Percentiles rank a stretch among this genome's conserved stretches.
Evolutionary conservation across 768 basidiomycete species (phyloP).

Genomic region (Obba rivulosa): DNA sequence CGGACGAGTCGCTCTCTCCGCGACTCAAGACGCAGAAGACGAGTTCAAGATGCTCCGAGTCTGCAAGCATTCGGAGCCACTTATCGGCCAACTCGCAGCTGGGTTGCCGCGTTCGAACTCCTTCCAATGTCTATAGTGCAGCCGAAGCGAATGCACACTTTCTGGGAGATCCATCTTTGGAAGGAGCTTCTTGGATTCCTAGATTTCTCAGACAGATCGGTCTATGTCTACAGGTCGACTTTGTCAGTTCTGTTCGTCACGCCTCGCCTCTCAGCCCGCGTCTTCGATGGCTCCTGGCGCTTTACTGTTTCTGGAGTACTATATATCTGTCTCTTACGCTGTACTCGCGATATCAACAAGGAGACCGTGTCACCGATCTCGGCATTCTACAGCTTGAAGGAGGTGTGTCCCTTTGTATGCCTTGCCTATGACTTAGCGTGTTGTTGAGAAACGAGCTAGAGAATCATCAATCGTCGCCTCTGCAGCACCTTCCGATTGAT

Average conservation of each 20-base stretch:
- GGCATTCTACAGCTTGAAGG: neutral
- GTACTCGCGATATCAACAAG: neutral
- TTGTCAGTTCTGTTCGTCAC: neutral
- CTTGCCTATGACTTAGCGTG: neutral
- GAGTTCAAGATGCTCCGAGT: no score
- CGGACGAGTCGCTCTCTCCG: no score
- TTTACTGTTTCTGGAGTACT: slow-evolving; percentile 10
- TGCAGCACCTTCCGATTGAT: slow-evolving; percentile 11
- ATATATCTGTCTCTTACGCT: slow-evolving; percentile 7
- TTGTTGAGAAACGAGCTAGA: neutral
- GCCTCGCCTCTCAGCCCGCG: neutral
- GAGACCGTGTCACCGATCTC: neutral
- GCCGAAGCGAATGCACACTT: neutral
- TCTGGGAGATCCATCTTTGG: neutral
- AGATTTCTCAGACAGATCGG: neutral
- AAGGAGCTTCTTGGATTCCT: neutral
- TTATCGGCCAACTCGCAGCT: neutral
- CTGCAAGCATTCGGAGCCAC: neutral
- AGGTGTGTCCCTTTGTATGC: neutral
- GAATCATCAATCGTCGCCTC: neutral
- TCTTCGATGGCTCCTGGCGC: neutral
- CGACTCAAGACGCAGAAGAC: no score
- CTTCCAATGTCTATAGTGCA: neutral
- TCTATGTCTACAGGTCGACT: neutral
- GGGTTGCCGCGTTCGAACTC: neutral